Conservation (phyloP, 192 early-diverging fungal genomes). For the Linnemannia exigua region DNA sequence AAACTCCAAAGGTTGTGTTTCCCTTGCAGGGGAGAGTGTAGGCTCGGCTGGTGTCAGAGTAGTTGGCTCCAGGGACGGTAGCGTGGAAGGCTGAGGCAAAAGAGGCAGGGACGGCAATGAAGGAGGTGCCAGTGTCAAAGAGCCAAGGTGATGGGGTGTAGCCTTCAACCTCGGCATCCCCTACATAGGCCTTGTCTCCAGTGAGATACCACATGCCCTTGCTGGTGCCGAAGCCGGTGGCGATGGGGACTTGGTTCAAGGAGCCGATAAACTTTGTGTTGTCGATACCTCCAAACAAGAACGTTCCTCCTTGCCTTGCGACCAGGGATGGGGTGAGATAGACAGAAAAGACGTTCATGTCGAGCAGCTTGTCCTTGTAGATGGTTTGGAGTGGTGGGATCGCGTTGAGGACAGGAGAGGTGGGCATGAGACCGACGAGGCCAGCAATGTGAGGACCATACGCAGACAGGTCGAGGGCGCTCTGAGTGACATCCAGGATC, state of each 20-base stretch:
- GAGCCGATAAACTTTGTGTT: slow-evolving; percentile 29
- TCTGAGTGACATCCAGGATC: slow-evolving; percentile 50
- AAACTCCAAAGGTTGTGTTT: slow-evolving; percentile 33
- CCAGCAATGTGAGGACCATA: slow-evolving; percentile 42
- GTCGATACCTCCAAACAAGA: slow-evolving; percentile 53
- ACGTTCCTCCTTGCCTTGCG: slow-evolving; percentile 36
- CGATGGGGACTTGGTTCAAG: slow-evolving; percentile 37
- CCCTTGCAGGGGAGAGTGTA: slow-evolving; percentile 45
- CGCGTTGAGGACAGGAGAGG: slow-evolving; percentile 40
- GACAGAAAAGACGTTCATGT: slow-evolving; percentile 52
- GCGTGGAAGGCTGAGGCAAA: slow-evolving; percentile 50
- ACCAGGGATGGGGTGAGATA: slow-evolving; percentile 26
- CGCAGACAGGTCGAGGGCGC: slow-evolving; percentile 34
- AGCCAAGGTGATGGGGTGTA: slow-evolving; percentile 49
- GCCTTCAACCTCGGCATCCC: slow-evolving; percentile 22
- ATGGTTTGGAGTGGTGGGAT: slow-evolving; percentile 44
- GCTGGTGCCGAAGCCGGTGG: slow-evolving; percentile 12
- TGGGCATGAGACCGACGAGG: slow-evolving; percentile 51
- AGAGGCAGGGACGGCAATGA: slow-evolving; percentile 43
- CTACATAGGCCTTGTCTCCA: slow-evolving; percentile 24
- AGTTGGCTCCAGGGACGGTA: slow-evolving; percentile 36
- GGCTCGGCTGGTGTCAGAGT: slow-evolving; percentile 9
- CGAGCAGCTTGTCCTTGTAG: slow-evolving; percentile 39
- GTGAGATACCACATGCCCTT: slow-evolving; percentile 52
- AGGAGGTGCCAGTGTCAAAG: slow-evolving; percentile 55